Evolutionary conservation across 768 basidiomycete species (phyloP).

Genomic region (Kwoniella botswanensis): DNA sequence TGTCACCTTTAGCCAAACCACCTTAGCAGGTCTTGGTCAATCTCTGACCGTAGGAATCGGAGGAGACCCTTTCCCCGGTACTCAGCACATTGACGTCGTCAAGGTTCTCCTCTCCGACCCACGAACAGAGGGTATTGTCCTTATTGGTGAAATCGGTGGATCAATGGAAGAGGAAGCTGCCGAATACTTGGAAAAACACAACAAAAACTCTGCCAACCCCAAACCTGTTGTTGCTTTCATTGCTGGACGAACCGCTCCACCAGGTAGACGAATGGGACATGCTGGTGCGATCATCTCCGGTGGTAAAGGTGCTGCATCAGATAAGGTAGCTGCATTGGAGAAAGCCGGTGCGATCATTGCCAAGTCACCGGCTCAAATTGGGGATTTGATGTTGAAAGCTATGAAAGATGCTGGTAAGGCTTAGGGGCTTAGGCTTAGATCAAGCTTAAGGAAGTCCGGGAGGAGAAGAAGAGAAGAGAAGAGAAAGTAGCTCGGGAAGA

Average conservation of each 20-base stretch:
- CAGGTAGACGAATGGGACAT: conserved; percentile 97
- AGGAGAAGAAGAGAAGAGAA: background rate
- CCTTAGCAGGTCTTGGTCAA: conserved; percentile 92
- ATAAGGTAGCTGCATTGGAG: conserved; percentile 83
- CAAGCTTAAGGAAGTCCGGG: too few species aligned
- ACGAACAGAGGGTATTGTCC: conserved; percentile 92
- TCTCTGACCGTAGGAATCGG: conserved; percentile 96
- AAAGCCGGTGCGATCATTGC: conserved; percentile 92
- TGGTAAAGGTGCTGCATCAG: conserved; percentile 93
- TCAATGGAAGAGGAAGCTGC: conserved; percentile 99
- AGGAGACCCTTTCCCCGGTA: conserved; percentile 67
- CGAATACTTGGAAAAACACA: conserved; percentile 89
- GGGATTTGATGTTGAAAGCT: conserved; percentile 81
- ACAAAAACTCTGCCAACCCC: conserved; percentile 80
- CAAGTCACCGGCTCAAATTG: conserved; percentile 94
- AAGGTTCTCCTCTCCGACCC: conserved; percentile 95
- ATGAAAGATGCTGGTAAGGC: conserved; percentile 53
- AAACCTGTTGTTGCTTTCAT: conserved; percentile 99
- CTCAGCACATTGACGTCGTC: conserved; percentile 92
- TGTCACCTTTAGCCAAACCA: conserved; percentile 71
- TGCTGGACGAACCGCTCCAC: conserved; percentile 95
- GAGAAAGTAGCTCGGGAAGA: conserved; percentile 21
- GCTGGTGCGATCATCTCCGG: conserved; percentile 98
- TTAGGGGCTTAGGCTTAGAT: conserved; percentile 13
- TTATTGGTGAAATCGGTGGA: conserved; percentile 99